Percentiles rank a stretch among this genome's conserved stretches.
phyloP scores from a whole-genome alignment of 352 stramenopile species.

The Pythium dissotocum region DNA sequence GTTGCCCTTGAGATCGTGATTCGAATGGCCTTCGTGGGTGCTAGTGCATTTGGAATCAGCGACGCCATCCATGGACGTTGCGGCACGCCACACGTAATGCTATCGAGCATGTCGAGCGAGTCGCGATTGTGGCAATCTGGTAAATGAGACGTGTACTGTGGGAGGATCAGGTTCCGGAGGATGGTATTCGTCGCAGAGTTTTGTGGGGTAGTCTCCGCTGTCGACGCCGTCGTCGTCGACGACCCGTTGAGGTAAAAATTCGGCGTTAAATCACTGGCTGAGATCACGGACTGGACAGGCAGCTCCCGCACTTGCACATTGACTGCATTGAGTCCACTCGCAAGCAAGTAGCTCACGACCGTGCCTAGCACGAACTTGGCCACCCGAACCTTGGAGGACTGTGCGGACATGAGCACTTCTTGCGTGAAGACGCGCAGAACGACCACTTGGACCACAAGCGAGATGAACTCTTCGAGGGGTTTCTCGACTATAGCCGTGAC shows the following conservation, averaged over 20 bases:
- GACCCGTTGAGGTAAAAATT: neutral
- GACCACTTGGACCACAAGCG: neutral
- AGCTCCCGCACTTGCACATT: slow-evolving; percentile 9
- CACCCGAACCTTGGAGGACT: neutral
- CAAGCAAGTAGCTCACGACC: neutral
- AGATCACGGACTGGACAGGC: neutral
- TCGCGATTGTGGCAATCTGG: no score
- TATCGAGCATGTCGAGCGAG: neutral
- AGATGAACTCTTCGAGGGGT: neutral
- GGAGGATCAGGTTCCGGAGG: slow-evolving; percentile 9
- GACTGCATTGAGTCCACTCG: neutral
- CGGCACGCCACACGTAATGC: slow-evolving; percentile 1
- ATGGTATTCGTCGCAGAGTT: slow-evolving; percentile 12
- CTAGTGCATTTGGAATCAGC: neutral
- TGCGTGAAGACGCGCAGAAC: neutral
- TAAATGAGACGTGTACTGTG: neutral
- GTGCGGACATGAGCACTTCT: neutral
- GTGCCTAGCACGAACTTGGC: neutral
- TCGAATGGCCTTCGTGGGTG: neutral
- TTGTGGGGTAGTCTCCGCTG: neutral
- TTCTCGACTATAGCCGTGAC: neutral
- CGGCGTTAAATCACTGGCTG: neutral
- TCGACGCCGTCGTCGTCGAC: neutral
- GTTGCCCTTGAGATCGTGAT: neutral
- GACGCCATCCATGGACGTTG: slow-evolving; percentile 3